phyloP scores from a whole-genome alignment of 768 basidiomycete species.

The Rhodotorula diobovata region DNA sequence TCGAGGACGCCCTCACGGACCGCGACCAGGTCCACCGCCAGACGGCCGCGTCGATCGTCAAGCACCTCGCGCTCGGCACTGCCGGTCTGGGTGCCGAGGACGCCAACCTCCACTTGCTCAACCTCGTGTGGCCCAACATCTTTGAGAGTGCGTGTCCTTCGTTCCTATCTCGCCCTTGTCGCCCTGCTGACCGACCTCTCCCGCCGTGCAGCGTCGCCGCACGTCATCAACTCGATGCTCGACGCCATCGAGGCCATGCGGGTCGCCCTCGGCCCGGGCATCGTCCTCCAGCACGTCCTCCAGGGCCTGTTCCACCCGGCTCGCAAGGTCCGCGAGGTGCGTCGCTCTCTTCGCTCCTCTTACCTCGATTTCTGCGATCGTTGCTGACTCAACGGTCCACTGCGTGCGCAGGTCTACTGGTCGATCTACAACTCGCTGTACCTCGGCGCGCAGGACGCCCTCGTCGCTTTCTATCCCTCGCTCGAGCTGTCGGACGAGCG shows the following conservation, averaged over 20 bases:
- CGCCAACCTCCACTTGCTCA: constrained; percentile 95
- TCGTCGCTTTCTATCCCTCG: constrained; percentile 86
- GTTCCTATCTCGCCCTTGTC: not conserved
- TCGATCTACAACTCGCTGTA: constrained; percentile 91
- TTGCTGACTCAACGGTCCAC: not conserved
- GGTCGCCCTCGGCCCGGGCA: constrained; percentile 87
- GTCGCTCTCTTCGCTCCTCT: not conserved
- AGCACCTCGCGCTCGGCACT: constrained; percentile 92
- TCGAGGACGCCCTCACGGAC: constrained; percentile 96
- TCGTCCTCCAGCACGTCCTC: constrained; percentile 82
- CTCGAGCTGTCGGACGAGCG: constrained; percentile 86
- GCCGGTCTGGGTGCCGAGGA: constrained; percentile 97
- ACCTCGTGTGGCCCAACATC: constrained; percentile 97
- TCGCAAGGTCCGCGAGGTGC: constrained; percentile 83
- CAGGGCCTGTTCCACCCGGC: constrained; percentile 98
- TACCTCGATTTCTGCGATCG: not conserved
- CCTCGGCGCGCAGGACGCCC: constrained; percentile 70
- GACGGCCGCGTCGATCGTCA: constrained; percentile 96
- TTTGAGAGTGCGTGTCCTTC: constrained; percentile 58
- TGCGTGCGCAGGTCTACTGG: constrained; percentile 69
- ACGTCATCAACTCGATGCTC: constrained; percentile 97
- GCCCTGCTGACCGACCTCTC: not conserved
- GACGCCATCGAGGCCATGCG: constrained; percentile 97
- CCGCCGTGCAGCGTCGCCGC: constrained; percentile 62
- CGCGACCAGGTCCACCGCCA: constrained; percentile 97